A percentile compares a stretch with the other conserved stretches of the same genome.
These are phyloP conservation scores for Irpex rosettiformis DNA, from an alignment of 1,284 basidiomycete genomes.

Conservation along the genomic window DNA sequence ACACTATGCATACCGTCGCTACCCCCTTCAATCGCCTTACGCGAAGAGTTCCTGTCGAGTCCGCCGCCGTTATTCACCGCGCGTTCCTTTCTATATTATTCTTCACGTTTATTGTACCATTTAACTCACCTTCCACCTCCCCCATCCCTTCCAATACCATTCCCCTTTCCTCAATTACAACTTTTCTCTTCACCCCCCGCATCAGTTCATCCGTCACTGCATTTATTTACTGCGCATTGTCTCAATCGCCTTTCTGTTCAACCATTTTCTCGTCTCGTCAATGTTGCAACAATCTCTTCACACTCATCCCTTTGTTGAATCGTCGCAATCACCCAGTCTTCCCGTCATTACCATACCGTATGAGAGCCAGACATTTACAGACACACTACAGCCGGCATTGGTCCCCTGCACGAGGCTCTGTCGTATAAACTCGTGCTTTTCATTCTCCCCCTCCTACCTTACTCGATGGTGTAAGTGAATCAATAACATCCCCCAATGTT, in stretches of 20 bases:
- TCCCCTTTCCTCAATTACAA: constrained; percentile 25
- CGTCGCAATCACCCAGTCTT: not conserved
- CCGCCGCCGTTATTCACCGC: constrained; percentile 21
- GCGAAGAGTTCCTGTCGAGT: constrained; percentile 40
- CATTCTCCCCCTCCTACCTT: not conserved
- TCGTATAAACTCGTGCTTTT: not conserved
- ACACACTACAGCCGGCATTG: not conserved
- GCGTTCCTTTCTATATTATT: constrained; percentile 63
- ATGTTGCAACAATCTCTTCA: constrained; percentile 43
- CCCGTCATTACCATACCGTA: not conserved
- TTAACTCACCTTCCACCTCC: constrained; percentile 20
- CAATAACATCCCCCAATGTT: not conserved
- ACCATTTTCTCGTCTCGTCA: constrained; percentile 32
- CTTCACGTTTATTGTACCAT: constrained; percentile 63
- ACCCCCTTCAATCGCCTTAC: constrained; percentile 37
- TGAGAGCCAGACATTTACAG: constrained; percentile 1
- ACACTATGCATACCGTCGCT: constrained; percentile 46
- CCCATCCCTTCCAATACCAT: constrained; percentile 17
- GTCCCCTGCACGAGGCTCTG: not conserved
- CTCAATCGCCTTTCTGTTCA: constrained; percentile 19
- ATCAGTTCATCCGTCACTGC: constrained; percentile 28
- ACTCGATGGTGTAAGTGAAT: constrained; percentile 4
- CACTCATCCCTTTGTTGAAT: constrained; percentile 5
- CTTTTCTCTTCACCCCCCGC: constrained; percentile 24
- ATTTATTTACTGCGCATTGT: constrained; percentile 30